Evolutionary conservation across 768 basidiomycete species (phyloP), one percentile per base, ranked within the genome.

Genomic region (Russula olivacea): DNA sequence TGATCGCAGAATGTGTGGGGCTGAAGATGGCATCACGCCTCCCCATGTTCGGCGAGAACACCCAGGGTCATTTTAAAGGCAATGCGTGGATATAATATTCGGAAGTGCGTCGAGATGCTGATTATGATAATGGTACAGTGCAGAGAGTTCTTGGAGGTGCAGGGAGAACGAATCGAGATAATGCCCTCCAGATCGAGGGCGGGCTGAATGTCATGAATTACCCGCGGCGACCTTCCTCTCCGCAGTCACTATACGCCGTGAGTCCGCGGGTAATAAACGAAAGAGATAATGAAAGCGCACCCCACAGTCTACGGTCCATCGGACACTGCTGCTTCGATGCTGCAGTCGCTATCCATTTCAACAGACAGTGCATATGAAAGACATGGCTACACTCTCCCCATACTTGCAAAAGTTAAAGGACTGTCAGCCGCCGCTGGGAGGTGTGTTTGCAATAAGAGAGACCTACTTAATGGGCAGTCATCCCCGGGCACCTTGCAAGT

Each of bases 321-420:
- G 97, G 97, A 79, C 97, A 99, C 68, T 95, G 93, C 68, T 89
- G 87, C 73, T 98, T 98, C 40, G 91, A 94, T 15, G 90, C 85
- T 5, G 84, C 77, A 0, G 94, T 95, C 4, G 87, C 87, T 63
- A 98, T 84, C 97, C 97, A 99, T 74, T 98, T 97, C 66, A 96
- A 80, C 14, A 99, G 76, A 75, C 96, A 98, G 73, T 99, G 96
- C 92, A 98, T 94, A 72, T 99, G 97, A 71, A 98, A 99, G 61
- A 97, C 86, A 72, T 98, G 97, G 7, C 86, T 92, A 71, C 96
- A 99, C 75, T 97, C 88, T 38, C 97, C 97, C 92, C 94, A 98
- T 58, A 98, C 96, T 98, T 67, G 14, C 6, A 32, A 36, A 28
- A 49, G 9, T n/a, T 40, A 36, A 28, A 30, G 61, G 7, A 40